These are phyloP conservation scores for Acanthamoeba rhysodes DNA, from an alignment of 208 protist species.

Conservation along the genomic window DNA sequence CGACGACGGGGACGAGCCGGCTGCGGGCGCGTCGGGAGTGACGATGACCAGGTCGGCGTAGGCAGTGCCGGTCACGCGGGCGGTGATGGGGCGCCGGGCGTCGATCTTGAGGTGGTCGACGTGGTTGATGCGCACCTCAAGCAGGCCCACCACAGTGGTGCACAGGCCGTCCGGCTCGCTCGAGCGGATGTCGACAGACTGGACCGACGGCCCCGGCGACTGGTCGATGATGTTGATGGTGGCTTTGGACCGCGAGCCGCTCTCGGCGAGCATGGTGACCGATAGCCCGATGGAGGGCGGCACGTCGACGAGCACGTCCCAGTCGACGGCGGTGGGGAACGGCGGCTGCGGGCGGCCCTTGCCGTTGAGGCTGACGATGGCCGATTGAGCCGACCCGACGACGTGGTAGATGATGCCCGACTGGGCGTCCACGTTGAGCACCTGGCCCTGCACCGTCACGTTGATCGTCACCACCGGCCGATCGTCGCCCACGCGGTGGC, in stretches of 20 bases:
- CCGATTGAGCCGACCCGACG: constrained; percentile 29
- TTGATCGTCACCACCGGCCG: constrained; percentile 52
- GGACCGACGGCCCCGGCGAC: not conserved
- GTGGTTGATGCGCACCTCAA: not conserved
- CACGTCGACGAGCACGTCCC: not conserved
- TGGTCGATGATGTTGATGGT: not conserved
- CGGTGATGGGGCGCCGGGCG: not conserved
- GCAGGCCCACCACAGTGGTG: not conserved
- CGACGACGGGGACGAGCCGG: not conserved
- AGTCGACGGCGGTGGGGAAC: constrained; percentile 16
- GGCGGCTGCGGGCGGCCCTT: not conserved
- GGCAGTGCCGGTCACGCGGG: not conserved
- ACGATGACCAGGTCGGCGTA: constrained; percentile 15
- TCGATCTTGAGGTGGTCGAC: constrained; percentile 31
- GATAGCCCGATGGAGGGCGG: not conserved
- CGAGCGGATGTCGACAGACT: not conserved
- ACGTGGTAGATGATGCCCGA: constrained; percentile 27
- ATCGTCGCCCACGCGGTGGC: not conserved
- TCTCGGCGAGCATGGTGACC: not conserved
- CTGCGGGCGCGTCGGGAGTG: not conserved
- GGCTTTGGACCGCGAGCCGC: not conserved
- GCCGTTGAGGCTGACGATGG: constrained; percentile 22
- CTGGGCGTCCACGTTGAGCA: constrained; percentile 14
- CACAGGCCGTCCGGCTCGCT: not conserved
- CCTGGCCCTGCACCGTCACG: constrained; percentile 29